Base-by-base conservation (phyloP, 192 early-diverging fungal species). In the Coemansia sp. region DNA sequence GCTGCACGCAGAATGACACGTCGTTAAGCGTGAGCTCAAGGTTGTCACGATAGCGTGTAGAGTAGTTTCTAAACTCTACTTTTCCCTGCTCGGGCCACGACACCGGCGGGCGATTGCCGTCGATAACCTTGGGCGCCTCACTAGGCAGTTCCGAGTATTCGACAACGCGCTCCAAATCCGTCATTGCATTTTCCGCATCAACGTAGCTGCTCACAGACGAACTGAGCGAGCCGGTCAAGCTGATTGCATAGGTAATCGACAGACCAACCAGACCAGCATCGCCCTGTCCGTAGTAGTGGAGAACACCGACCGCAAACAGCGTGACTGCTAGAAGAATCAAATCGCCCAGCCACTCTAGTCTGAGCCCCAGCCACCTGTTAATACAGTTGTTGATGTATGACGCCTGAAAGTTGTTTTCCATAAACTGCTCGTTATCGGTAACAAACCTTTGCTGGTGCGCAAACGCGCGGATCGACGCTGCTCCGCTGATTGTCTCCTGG, bases 381-480 rank as follows among this genome's bases (percentile, higher is more conserved):
- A 88, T 81, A 34, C 83, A 80, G 40, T 85, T 66, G 43, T 84
- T 81, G 19, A 93, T 78, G 61, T 86, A 92, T 59, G 89, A 92
- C 3, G 93, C 87, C 11, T 83, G 73, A 41, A 90, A 93, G 76
- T 94, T 93, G 18, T 66, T 64, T 53, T 94, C 89, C 3, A 93
- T 67, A 52, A 73, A 69, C 25, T 59, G 52, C 59, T 88, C 85
- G 61, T 90, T 95, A 12, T 74, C 73, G 5, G 52, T 58, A 7
- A 88, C 71, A 53, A 95, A 98, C 19, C 92, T 87, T 0, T 71
- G 49, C 62, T 96, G 87, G 53, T 87, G 91, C 45, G 81, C 61
- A 68, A 93, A 98, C 0, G 94, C 93, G 23, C 94, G 84, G 58
- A 98, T 93, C 0, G 91, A 93, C 1, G 91, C 73, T 9, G 92